Percentiles rank a stretch among this genome's conserved stretches.
Evolutionary conservation across 2,329 filamentous ascomycete species (phyloP).

Genomic region (Hypoxylon sp.): DNA sequence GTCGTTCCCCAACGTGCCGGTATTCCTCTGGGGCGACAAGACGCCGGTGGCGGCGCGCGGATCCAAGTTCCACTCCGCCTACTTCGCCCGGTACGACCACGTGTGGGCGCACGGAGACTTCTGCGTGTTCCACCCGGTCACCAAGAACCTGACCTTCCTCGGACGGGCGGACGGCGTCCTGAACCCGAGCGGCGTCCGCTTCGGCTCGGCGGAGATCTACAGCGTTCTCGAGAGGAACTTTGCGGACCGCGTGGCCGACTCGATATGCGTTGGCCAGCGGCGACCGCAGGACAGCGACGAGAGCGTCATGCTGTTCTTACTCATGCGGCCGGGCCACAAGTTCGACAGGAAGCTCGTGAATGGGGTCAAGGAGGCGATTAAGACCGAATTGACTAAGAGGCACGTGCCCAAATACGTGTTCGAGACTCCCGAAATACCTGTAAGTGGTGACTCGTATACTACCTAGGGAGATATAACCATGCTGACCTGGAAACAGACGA

Average conservation of each 20-base stretch:
- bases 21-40: constrained; percentile 71
- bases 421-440: constrained; percentile 83
- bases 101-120: constrained; percentile 91
- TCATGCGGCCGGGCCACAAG: constrained; percentile 66
- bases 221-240: constrained; percentile 77
- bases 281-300: constrained; percentile 68
- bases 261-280: constrained; percentile 83
- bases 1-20: constrained; percentile 81
- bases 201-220: constrained; percentile 85
- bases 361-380: constrained; percentile 73
- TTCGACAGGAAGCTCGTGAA: constrained; percentile 67
- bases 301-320: constrained; percentile 65
- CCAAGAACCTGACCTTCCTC: constrained; percentile 73
- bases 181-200: constrained; percentile 82
- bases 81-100: constrained; percentile 72
- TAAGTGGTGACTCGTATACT: constrained; percentile 56
- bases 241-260: constrained; percentile 71
- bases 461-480: background rate
- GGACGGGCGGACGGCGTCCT: constrained; percentile 82
- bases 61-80: constrained; percentile 68
- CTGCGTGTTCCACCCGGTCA: constrained; percentile 75
- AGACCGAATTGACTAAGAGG: constrained; percentile 73
- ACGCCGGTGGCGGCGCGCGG: constrained; percentile 57
- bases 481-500: constrained; percentile 66
- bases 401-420: constrained; percentile 85